These are phyloP conservation scores for Monosporozyma aerobia DNA, from an alignment of 805 yeast genomes.

Conservation along the genomic window DNA sequence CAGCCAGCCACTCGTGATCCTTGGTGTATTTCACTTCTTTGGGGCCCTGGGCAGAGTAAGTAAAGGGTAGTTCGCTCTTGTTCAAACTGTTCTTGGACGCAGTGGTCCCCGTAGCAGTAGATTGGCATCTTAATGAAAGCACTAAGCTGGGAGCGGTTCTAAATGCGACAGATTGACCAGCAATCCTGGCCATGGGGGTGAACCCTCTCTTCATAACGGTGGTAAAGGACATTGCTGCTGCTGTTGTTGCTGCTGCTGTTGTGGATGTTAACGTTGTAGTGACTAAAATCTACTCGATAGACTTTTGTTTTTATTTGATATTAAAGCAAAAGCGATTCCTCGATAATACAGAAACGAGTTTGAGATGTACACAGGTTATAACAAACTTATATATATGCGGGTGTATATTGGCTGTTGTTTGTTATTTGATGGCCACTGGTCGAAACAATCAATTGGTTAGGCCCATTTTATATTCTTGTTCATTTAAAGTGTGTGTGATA, in stretches of 20 bases:
- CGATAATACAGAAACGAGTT: too few relatives aligned
- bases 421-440: too few relatives aligned
- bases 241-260: not conserved
- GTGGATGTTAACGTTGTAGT: too few relatives aligned
- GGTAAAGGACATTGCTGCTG: not conserved
- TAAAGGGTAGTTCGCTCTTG: slow-evolving; percentile 26
- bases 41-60: slow-evolving; percentile 26
- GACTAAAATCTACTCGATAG: not conserved
- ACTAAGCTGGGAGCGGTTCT: not conserved
- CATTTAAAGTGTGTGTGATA: too few relatives aligned
- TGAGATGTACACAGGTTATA: too few relatives aligned
- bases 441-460: too few relatives aligned
- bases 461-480: too few relatives aligned
- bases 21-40: slow-evolving; percentile 54
- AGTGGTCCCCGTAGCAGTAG: slow-evolving; percentile 1
- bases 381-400: too few relatives aligned
- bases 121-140: slow-evolving; percentile 4
- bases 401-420: too few relatives aligned
- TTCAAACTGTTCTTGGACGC: slow-evolving; percentile 15
- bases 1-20: slow-evolving; percentile 94
- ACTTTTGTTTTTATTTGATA: not conserved
- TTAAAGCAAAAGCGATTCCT: not conserved
- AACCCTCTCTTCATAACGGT: not conserved
- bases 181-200: not conserved
- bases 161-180: not conserved